phyloP scores from a whole-genome alignment of 2,329 filamentous ascomycete species.

The Massarina eburnea region DNA sequence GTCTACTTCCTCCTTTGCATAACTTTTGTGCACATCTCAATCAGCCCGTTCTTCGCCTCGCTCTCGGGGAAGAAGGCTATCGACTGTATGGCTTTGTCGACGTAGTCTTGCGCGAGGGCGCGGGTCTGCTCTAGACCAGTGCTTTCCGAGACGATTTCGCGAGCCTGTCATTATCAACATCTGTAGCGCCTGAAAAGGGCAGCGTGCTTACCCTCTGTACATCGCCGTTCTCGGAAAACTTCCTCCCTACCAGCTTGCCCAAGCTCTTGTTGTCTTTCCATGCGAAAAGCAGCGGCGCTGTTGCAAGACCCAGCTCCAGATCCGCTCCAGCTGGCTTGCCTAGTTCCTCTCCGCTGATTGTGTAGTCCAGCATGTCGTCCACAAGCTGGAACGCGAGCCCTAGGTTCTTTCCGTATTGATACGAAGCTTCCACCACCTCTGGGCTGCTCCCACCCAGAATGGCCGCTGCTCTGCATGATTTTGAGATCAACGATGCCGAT shows the following conservation, averaged over 20 bases:
- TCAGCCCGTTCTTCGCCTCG: constrained; percentile 86
- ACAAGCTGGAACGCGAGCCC: constrained; percentile 96
- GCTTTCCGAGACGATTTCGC: constrained; percentile 78
- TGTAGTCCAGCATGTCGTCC: constrained; percentile 98
- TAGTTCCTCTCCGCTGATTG: constrained; percentile 77
- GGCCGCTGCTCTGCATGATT: constrained; percentile 88
- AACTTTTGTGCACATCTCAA: constrained; percentile 93
- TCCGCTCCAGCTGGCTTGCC: constrained; percentile 96
- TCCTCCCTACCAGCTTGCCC: constrained; percentile 85
- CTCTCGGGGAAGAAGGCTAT: constrained; percentile 86
- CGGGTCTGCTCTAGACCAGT: constrained; percentile 91
- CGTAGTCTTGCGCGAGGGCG: constrained; percentile 86
- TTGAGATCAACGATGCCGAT: constrained; percentile 92
- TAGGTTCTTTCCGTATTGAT: constrained; percentile 88
- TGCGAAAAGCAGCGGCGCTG: constrained; percentile 89
- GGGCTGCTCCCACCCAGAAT: constrained; percentile 76
- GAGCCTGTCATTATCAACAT: constrained; percentile 61
- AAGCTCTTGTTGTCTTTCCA: constrained; percentile 88
- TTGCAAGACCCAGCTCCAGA: constrained; percentile 88
- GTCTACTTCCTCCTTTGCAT: constrained; percentile 80
- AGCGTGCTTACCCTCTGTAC: constrained; percentile 69
- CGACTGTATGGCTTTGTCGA: constrained; percentile 82
- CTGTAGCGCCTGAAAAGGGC: constrained; percentile 1
- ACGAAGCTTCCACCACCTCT: constrained; percentile 85
- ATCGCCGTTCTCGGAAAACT: constrained; percentile 83